Evolutionary conservation across 345 rosid genomes (phyloP), one percentile per base, ranked within the genome.

Genomic region (Pseudoturritis turrita): DNA sequence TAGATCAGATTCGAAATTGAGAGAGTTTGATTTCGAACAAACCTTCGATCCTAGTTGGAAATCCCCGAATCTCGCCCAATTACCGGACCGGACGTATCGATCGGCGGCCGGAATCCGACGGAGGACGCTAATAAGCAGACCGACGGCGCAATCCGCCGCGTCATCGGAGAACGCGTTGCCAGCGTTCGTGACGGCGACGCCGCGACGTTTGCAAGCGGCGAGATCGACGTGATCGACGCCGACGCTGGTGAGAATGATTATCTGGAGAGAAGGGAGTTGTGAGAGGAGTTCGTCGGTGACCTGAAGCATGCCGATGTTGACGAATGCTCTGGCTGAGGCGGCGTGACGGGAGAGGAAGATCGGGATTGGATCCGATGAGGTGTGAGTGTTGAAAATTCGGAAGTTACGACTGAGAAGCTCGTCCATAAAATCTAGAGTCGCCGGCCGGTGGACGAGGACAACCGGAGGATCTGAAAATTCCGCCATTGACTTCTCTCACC

Each of bases 111-210:
- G 72, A 25, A 83, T 67, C 41, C 76, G 82, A 62, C 89, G 74
- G 55, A 83, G 45, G 17, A 85, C 83, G 29, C 83, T 84, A 4
- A 85, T 71, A 55, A 85, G 73, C 80, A 89, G 47, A 9, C 84
- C 87, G 12, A 87, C 84, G 0, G 90, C 87, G 55, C 53, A 36
- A 70, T 85, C 96, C 0, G 96, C 91, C 0, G 70, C 84, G 17
- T 85, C 87, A 17, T 78, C 82, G 6, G 87, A 74, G 19, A 51
- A 82, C 6, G 75, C 56, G 7, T 51, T 46, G n/a, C 83, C 86
- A 3, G 85, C 76, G 31, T 80, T 77, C 31, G 88, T 73, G 8
- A 89, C 22, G 0, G 72, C 15, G 10, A 89, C 53, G 10, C 84
- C 83, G 5, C 84, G 89, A 28, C 84, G 79, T 35, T 71, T 82